Conservation (phyloP, 352 stramenopile species). For the Phytophthora multivora region DNA sequence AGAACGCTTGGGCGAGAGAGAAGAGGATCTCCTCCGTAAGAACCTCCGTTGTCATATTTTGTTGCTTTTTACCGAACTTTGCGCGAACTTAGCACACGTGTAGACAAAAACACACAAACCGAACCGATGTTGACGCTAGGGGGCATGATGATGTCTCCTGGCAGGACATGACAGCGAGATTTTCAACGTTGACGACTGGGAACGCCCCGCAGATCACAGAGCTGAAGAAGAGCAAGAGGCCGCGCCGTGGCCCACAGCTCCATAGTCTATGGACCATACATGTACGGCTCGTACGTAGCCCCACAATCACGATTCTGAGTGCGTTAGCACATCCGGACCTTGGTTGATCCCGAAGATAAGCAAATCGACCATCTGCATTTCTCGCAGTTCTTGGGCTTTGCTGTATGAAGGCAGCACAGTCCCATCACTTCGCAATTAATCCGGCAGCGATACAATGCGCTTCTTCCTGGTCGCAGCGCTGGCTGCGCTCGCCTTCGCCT, state of each 20-base stretch:
- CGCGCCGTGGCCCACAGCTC: too few relatives aligned
- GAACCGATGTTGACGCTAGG: background rate
- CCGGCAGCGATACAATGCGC: conserved; percentile 6
- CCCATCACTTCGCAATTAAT: conserved; percentile 10
- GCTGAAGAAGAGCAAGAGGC: too few relatives aligned
- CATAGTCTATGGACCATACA: too few relatives aligned
- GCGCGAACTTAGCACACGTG: conserved; percentile 1
- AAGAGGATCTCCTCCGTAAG: conserved; percentile 23
- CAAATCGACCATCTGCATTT: conserved; percentile 21
- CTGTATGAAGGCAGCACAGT: background rate
- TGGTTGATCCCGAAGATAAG: conserved; percentile 17
- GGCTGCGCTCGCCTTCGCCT: conserved; percentile 5
- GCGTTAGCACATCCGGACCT: background rate
- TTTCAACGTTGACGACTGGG: too few relatives aligned
- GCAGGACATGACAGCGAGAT: too few relatives aligned
- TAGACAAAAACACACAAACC: background rate
- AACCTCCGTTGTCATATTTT: too few relatives aligned
- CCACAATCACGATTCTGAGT: too few relatives aligned
- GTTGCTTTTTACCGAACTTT: background rate
- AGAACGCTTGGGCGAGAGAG: conserved; percentile 25
- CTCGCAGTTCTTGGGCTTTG: conserved; percentile 9
- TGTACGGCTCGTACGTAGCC: too few relatives aligned
- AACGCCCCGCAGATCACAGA: too few relatives aligned
- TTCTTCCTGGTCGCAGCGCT: conserved; percentile 6
- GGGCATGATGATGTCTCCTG: too few relatives aligned